A percentile compares a stretch with the other conserved stretches of the same genome.
Evolutionary conservation across 83 land plant species (phyloP).

Genomic region (Picea mariana): DNA sequence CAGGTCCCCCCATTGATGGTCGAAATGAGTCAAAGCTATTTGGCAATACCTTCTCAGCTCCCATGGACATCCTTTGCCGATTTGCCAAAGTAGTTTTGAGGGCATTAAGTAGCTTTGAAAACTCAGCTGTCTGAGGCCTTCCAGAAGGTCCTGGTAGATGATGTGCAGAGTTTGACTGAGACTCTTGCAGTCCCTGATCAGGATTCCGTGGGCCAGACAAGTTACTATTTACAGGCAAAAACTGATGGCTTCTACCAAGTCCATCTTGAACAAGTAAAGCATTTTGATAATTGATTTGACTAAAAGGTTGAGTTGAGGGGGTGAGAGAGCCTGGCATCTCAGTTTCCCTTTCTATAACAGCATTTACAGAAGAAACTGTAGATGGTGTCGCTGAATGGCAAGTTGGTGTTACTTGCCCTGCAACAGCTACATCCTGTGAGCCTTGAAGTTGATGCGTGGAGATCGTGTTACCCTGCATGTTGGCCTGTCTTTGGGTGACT

Average conservation of each 20-base stretch:
- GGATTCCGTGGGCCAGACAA: background rate
- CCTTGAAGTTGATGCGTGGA: background rate
- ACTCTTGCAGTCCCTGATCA: slow-evolving; percentile 1
- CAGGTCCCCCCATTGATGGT: slow-evolving; percentile 4
- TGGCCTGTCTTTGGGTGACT: background rate
- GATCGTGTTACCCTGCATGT: slow-evolving; percentile 7
- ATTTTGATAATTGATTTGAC: slow-evolving; percentile 5
- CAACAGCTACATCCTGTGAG: background rate
- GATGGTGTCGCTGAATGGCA: slow-evolving; percentile 6
- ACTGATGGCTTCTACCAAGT: background rate
- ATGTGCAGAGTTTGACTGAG: slow-evolving; percentile 1
- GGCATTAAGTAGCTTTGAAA: slow-evolving; percentile 10
- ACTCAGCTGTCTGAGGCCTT: slow-evolving; percentile 10
- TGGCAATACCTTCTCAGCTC: background rate
- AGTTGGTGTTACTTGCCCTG: background rate
- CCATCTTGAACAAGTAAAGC: slow-evolving; percentile 14
- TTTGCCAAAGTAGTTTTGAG: background rate
- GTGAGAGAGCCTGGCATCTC: slow-evolving; percentile 6
- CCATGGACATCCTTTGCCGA: background rate
- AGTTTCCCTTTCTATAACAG: background rate
- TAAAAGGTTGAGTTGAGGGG: background rate
- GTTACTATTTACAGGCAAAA: background rate
- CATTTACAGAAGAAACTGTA: slow-evolving; percentile 1
- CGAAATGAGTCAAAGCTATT: slow-evolving; percentile 9
- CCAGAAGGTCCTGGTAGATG: background rate